Percentiles rank a stretch among this genome's conserved stretches.
These are phyloP conservation scores for Macrolepiota albuminosa DNA, from an alignment of 768 basidiomycete genomes.

Conservation along the genomic window DNA sequence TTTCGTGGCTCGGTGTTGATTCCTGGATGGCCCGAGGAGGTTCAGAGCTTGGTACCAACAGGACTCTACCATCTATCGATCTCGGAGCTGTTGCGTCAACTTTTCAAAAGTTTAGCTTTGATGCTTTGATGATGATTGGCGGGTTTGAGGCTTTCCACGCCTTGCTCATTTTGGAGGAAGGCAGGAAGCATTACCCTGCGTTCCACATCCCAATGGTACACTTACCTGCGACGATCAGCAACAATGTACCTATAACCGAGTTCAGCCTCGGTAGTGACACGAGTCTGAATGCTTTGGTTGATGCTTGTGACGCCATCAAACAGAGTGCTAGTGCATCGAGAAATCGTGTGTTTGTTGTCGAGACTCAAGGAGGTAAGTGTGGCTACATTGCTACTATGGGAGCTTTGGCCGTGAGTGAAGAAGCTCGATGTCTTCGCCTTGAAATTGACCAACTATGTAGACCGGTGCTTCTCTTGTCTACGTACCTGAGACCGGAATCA, in stretches of 20 bases:
- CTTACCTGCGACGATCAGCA: slow-evolving; percentile 94
- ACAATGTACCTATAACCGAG: slow-evolving; percentile 97
- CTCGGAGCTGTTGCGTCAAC: slow-evolving; percentile 86
- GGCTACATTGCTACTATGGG: slow-evolving; percentile 96
- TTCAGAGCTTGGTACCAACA: slow-evolving; percentile 96
- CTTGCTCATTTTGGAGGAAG: slow-evolving; percentile 73
- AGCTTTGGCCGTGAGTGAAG: slow-evolving; percentile 77
- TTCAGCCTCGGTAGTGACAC: slow-evolving; percentile 95
- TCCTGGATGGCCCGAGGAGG: slow-evolving; percentile 96
- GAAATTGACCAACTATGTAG: slow-evolving; percentile 30
- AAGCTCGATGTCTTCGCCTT: not conserved
- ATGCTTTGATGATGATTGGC: slow-evolving; percentile 85
- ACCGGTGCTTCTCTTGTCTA: slow-evolving; percentile 91
- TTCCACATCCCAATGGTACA: slow-evolving; percentile 97
- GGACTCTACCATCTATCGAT: slow-evolving; percentile 79
- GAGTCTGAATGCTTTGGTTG: slow-evolving; percentile 92
- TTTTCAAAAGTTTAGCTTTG: slow-evolving; percentile 80
- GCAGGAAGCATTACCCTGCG: slow-evolving; percentile 77
- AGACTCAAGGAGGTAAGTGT: slow-evolving; percentile 96
- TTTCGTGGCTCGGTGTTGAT: slow-evolving; percentile 96
- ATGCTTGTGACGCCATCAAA: slow-evolving; percentile 97
- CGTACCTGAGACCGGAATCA: slow-evolving; percentile 88
- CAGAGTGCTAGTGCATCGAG: slow-evolving; percentile 96
- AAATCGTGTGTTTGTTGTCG: slow-evolving; percentile 95
- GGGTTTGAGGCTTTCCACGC: slow-evolving; percentile 94